Evolutionary conservation across 164 flowering plant species (phyloP), one percentile per base, ranked within the genome.

Genomic region (Liquidambar formosana): DNA sequence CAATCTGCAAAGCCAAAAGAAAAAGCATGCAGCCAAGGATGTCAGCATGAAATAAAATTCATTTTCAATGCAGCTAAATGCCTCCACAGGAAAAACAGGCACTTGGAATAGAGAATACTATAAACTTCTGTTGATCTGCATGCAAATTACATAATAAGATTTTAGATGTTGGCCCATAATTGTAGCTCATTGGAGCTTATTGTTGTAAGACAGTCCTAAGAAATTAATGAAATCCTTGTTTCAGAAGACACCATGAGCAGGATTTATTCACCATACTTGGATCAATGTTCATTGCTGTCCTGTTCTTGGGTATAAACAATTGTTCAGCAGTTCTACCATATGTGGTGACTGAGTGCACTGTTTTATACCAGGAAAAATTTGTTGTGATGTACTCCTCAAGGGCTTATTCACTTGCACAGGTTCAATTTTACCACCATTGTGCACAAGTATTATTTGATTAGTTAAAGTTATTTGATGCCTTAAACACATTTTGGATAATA

Each of bases 1-100:
- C 41, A 28, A 96, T 96, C 99, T 96, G 91, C 74, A 84, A 76
- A 45, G n/a, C 11, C 61, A 47, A 64, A 57, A 67, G 12, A 45
- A 70, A 11, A 26, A 67, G 12, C 19, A 53, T 18, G 22, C 12
- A 9, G 41, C n/a, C 23, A 25, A 15, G 27, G 3, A 19, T 0
- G 25, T 10, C 14, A 22, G 9, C 14, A 28, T 43, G 14, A 33
- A 63, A 25, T 5, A 43, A 12, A 43, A 61, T 47, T 28, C 11
- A 13, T 15, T 27, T 48, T n/a, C 11, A 15, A 26, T 22, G 23
- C 5, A 25, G 8, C 43, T 48, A 11, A 48, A 48, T 1, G 18
- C 52, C 15, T 48, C 52, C 4, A 48, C 0, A 13, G 18, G 6
- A 33, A 48, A 58, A 58, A 58, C 14, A 33, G n/a, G 10, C 38